Evolutionary conservation across 1,139 yeast species (phyloP), one percentile per base, ranked within the genome.

Genomic region (Ogataea hybrid): DNA sequence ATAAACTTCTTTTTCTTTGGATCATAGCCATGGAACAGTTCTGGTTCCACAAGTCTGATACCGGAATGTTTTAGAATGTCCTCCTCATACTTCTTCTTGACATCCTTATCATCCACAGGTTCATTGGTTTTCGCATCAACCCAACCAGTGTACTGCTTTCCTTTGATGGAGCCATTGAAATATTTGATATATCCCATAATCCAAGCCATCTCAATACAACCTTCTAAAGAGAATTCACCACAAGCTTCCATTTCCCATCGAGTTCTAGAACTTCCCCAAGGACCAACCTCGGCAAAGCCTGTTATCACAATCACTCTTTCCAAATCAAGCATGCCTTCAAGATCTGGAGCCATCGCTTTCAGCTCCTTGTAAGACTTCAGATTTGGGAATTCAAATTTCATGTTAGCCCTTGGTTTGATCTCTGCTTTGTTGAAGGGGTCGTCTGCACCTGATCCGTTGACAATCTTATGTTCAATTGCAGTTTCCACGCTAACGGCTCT

Each of bases 161-260:
- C 96, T 79, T 90, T 90, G 65, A 90, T 77, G 65, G 81, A 79
- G 70, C 97, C 97, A 55, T 87, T 88, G 58, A 62, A 63, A 73
- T 92, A 92, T 69, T 86, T 87, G 71, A 92, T 89, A 65, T 85
- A 77, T 55, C 97, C 97, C 97, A 92, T 92, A 57, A 92, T 89
- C 97, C 97, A 92, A 41, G 98, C 97, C 96, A 92, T 90, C 73
- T 92, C 98, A 63, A 92, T 85, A 62, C 96, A 85, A 63, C 98
- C 98, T 71, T 92, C 98, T 59, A 92, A 73, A 12, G 97, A 90
- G 69, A 92, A 92, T 62, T 86, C 89, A 59, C 98, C 98, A 48
- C 69, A 56, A 43, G 97, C 87, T 72, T 92, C 98, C 96, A 92
- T 92, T 70, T 92, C 97, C 98, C 98, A 92, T 76, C 98, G 83